phyloP scores from a whole-genome alignment of 495 filamentous ascomycete species.

The Tuber calosporum region DNA sequence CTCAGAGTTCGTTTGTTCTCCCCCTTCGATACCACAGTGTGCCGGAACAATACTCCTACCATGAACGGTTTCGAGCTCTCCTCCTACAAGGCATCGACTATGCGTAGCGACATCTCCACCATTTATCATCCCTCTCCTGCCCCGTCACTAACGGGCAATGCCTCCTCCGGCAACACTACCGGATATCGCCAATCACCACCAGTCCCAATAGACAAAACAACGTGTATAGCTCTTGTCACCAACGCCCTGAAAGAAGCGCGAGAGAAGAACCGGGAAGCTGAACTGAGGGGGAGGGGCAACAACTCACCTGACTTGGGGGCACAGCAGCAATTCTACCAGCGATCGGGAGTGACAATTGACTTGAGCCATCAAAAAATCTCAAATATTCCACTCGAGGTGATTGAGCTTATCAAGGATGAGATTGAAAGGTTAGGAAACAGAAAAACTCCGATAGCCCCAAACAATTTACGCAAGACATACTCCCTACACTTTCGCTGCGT shows the following conservation, averaged over 20 bases:
- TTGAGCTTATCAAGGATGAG: constrained; percentile 87
- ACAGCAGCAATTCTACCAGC: constrained; percentile 33
- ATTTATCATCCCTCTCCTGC: neutral
- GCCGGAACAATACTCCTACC: neutral
- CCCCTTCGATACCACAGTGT: neutral
- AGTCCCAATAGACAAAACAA: constrained; percentile 34
- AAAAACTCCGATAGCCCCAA: constrained; percentile 1
- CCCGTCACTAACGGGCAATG: neutral
- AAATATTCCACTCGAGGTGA: constrained; percentile 75
- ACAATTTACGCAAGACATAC: neutral
- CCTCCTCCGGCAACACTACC: neutral
- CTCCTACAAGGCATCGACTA: neutral
- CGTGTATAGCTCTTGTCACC: constrained; percentile 35
- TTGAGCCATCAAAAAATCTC: constrained; percentile 75
- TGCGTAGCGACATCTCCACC: neutral
- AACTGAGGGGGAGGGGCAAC: constrained; percentile 11
- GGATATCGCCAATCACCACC: constrained; percentile 9
- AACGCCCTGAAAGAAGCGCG: constrained; percentile 32
- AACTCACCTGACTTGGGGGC: constrained; percentile 18
- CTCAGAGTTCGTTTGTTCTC: neutral
- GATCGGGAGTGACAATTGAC: constrained; percentile 76
- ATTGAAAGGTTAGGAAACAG: constrained; percentile 65
- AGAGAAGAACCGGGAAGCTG: constrained; percentile 19
- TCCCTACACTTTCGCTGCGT: neutral
- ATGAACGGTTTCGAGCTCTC: constrained; percentile 1